Percentiles rank a stretch among this genome's conserved stretches.
Evolutionary conservation across 352 stramenopile species (phyloP).

Genomic region (Phytophthora meadii): DNA sequence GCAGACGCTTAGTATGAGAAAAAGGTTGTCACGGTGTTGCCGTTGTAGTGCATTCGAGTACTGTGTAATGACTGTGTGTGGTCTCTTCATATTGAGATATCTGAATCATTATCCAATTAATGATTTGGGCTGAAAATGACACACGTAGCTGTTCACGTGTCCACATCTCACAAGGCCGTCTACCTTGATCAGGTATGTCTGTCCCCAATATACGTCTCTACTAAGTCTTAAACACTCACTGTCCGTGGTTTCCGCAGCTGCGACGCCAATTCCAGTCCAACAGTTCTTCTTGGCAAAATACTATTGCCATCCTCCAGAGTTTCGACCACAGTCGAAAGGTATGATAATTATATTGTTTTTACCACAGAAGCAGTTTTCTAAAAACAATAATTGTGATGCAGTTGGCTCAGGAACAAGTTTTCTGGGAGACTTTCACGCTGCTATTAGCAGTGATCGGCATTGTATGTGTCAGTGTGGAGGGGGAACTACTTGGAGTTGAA

Average conservation of each 20-base stretch:
- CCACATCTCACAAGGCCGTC: conserved; percentile 11
- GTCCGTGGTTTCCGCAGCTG: conserved; percentile 12
- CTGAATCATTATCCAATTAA: background rate
- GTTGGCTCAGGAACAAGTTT: conserved; percentile 24
- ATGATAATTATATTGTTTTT: conserved; percentile 6
- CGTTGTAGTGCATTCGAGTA: background rate
- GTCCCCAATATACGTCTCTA: background rate
- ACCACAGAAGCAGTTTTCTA: background rate
- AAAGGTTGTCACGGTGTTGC: background rate
- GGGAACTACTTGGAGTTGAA: conserved; percentile 57
- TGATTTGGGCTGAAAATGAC: background rate
- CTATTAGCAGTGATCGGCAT: conserved; percentile 42
- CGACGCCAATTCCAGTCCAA: conserved; percentile 31
- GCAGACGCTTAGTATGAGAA: background rate
- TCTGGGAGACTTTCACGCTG: conserved; percentile 61
- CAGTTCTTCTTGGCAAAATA: conserved; percentile 37
- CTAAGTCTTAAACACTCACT: background rate
- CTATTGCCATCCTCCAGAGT: conserved; percentile 43
- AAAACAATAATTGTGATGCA: conserved; percentile 20
- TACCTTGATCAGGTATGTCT: conserved; percentile 22
- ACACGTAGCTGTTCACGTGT: conserved; percentile 7
- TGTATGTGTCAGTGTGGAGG: conserved; percentile 52
- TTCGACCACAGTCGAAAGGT: conserved; percentile 49
- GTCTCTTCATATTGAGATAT: no score
- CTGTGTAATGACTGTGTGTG: background rate